phyloP scores from a whole-genome alignment of 2,329 filamentous ascomycete genomes.

The Ophiosphaerella herpotricha region DNA sequence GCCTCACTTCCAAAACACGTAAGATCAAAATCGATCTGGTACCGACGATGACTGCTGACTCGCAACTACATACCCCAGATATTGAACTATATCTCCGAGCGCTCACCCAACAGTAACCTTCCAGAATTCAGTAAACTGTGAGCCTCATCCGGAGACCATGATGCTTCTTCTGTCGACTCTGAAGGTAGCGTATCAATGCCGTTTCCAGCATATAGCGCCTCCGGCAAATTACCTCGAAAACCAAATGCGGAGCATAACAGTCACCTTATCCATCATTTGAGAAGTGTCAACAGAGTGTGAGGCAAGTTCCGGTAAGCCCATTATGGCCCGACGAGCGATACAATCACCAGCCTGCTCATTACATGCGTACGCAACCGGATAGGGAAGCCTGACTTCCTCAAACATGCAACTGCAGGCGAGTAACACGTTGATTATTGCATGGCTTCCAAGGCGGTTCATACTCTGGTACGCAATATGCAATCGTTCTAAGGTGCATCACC shows the following conservation, averaged over 20 bases:
- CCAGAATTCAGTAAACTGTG: too few species aligned
- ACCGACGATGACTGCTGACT: conserved; percentile 4
- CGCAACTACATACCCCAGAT: neutral
- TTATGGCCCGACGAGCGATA: neutral
- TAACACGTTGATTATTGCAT: conserved; percentile 1
- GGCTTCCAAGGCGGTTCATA: neutral
- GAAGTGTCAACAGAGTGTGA: conserved; percentile 1
- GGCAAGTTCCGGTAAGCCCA: conserved; percentile 1
- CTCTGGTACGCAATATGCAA: neutral
- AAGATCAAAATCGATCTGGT: conserved; percentile 9
- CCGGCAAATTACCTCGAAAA: neutral
- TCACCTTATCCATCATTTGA: conserved; percentile 4
- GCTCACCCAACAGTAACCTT: neutral
- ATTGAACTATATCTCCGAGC: too few species aligned
- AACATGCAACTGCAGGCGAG: neutral
- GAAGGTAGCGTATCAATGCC: neutral
- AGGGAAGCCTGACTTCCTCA: conserved; percentile 1
- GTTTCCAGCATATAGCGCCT: neutral
- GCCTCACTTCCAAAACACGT: conserved; percentile 13
- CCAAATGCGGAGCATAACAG: neutral
- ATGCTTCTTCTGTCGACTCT: too few species aligned
- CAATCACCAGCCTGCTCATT: neutral
- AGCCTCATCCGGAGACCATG: too few species aligned
- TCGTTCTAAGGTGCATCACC: neutral
- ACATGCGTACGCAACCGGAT: neutral